Evolutionary conservation across 805 yeast species (phyloP), one percentile per base, ranked within the genome.

Genomic region (Jamesozyma hellenica): DNA sequence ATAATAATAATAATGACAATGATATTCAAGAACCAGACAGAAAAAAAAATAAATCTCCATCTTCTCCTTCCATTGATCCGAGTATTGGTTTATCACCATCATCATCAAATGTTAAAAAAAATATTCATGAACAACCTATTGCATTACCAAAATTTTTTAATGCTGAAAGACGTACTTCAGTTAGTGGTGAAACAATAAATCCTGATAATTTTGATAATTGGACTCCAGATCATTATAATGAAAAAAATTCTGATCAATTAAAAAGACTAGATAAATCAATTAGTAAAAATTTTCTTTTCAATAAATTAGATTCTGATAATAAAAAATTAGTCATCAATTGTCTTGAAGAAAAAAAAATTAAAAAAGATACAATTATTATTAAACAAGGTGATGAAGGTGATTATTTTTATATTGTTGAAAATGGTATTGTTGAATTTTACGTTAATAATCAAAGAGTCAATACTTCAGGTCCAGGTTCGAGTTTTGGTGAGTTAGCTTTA

Each of bases 401-500:
- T 35, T 41, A 38, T 44, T 42, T 44, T 46, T 30, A 46, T 42
- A 39, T 36, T 32, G 45, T 41, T 25, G 42, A 56, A 51, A 26
- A 38, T 6, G 98, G 98, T 41, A 63, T 71, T 2, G 96, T 92
- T 41, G 90, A 85, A 46, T 88, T 78, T 53, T 72, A 70, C 50
- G 88, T 82, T 26, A 75, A 85, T 58, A 64, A 59, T 17, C 58
- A 71, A 33, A 73, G 77, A 53, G 90, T 87, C 29, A 79, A 75
- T 56, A 68, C 82, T 1, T 72, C 84, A n/a, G 81, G 84, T 9
- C 77, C 85, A 30, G 96, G 97, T 6, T 76, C 94, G 4, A 79
- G 90, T 34, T 92, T 92, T 63, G 98, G 98, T 57, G 98, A 92
- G 63, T 72, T 92, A 55, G 98, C 98, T 3, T 72, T 92, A 52